Evolutionary conservation across 768 basidiomycete genomes (phyloP).

Genomic region (Boletus rubescentipes): DNA sequence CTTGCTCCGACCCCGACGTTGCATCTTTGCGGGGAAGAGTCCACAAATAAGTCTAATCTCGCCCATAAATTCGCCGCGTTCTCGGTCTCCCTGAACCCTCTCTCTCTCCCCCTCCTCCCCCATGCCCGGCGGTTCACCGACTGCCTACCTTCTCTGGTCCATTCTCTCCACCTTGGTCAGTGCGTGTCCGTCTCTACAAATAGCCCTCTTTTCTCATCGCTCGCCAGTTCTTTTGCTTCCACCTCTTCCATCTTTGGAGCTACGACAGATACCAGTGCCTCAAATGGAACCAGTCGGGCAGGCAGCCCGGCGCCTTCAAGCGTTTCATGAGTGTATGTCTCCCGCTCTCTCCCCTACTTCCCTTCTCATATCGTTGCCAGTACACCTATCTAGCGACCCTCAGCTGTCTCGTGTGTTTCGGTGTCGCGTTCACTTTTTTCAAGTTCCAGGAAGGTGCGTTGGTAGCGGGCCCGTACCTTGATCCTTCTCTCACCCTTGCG

Average conservation of each 20-base stretch:
- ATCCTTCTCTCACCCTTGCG: background rate
- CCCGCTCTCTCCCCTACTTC: background rate
- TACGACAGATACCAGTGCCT: constrained; percentile 79
- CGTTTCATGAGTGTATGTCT: constrained; percentile 83
- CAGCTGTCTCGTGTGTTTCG: constrained; percentile 63
- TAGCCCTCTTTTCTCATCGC: constrained; percentile 1
- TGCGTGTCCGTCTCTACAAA: constrained; percentile 1
- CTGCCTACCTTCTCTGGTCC: constrained; percentile 77
- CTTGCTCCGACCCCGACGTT: background rate
- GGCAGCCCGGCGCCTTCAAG: constrained; percentile 84
- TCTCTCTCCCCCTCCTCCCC: constrained; percentile 10
- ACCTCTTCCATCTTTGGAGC: constrained; percentile 74
- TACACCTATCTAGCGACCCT: constrained; percentile 80
- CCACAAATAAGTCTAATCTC: constrained; percentile 12
- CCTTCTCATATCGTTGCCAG: constrained; percentile 35
- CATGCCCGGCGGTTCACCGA: constrained; percentile 74
- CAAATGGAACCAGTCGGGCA: constrained; percentile 63
- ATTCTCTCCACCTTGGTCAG: constrained; percentile 64
- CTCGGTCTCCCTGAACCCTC: background rate
- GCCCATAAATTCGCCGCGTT: constrained; percentile 1
- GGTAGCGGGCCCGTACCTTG: background rate
- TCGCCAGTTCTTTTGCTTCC: constrained; percentile 61
- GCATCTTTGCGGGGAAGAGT: constrained; percentile 25
- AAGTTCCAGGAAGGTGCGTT: constrained; percentile 72
- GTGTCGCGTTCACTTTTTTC: constrained; percentile 56